Conservation (phyloP, 2,329 filamentous ascomycete genomes). For the Colletotrichum magnum region DNA sequence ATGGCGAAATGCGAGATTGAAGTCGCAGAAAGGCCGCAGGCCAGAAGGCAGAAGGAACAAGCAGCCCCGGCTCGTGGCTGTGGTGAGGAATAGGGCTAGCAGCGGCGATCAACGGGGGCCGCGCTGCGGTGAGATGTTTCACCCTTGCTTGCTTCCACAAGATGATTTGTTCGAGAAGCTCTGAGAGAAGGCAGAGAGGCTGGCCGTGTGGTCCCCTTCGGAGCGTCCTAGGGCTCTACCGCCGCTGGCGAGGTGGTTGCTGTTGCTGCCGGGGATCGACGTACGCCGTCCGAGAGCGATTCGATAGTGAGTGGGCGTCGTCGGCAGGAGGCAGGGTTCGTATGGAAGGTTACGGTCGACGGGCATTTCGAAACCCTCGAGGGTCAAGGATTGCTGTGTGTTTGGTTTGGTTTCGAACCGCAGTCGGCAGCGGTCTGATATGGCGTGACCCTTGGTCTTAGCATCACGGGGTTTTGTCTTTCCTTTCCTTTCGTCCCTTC, state of each 20-base stretch:
- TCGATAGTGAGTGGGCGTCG: not conserved
- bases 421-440: constrained; percentile 8
- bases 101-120: constrained; percentile 19
- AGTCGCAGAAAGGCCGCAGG: not conserved
- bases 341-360: constrained; percentile 23
- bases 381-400: constrained; percentile 14
- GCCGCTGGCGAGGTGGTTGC: constrained; percentile 1
- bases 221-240: not conserved
- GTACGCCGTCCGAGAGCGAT: not conserved
- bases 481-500: not conserved
- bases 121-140: constrained; percentile 27
- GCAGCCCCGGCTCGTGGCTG: constrained; percentile 6
- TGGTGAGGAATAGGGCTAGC: constrained; percentile 24
- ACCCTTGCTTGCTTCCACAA: constrained; percentile 16
- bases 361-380: constrained; percentile 15
- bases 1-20: constrained; percentile 2
- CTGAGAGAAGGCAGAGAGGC: constrained; percentile 11
- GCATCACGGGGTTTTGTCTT: constrained; percentile 4
- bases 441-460: constrained; percentile 23
- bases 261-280: constrained; percentile 2
- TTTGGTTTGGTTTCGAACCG: constrained; percentile 34
- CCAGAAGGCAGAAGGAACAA: constrained; percentile 1
- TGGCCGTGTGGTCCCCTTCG: not conserved
- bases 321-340: constrained; percentile 7
- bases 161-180: constrained; percentile 38